phyloP scores from a whole-genome alignment of 2,329 filamentous ascomycete genomes.

The Aspergillus caelatus region DNA sequence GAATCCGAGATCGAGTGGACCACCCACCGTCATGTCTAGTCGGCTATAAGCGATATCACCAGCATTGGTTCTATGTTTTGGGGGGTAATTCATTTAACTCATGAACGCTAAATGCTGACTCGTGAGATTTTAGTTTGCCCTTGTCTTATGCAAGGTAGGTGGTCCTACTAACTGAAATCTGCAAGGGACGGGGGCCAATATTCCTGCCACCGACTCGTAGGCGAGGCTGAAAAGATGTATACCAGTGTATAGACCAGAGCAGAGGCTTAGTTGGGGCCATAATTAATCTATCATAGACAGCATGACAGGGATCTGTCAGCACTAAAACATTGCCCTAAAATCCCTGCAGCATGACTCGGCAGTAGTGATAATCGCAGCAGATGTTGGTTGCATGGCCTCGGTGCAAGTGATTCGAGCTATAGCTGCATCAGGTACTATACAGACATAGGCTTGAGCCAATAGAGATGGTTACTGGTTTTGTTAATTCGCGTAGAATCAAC shows the following conservation, averaged over 20 bases:
- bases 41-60: background rate
- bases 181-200: background rate
- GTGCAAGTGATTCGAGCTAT: too few species aligned
- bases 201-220: background rate
- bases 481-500: background rate
- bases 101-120: background rate
- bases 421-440: too few species aligned
- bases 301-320: background rate
- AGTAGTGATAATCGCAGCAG: background rate
- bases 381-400: background rate
- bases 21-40: background rate
- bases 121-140: background rate
- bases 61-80: background rate
- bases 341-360: background rate
- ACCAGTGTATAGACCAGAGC: background rate
- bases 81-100: background rate
- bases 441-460: too few species aligned
- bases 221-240: too few species aligned
- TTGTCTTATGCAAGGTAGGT: background rate
- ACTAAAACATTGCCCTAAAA: background rate
- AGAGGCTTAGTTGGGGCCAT: background rate
- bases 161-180: background rate
- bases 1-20: background rate
- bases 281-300: too few species aligned
- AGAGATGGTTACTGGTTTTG: too few species aligned